Base-by-base conservation (phyloP, 352 stramenopile genomes). In the Pythium sukuiense region DNA sequence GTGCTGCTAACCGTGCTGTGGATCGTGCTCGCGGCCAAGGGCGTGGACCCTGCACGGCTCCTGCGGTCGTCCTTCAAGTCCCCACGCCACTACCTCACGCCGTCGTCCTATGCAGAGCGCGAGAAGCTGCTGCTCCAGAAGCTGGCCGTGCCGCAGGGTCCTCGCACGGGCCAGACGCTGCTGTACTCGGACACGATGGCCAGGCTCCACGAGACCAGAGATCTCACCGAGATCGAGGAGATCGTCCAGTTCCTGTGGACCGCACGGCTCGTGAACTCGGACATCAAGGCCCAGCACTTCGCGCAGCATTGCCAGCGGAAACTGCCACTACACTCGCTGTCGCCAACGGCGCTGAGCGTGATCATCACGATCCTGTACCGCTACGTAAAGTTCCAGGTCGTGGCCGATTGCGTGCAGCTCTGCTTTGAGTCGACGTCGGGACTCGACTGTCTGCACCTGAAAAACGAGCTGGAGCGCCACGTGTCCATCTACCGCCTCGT, bases 281-380 rank as follows among this genome's bases (percentile, higher is more conserved):
- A 83, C 59, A 75, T 87, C 65, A 93, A 93, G 58, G 82, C 85
- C 13, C 77, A 88, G 61, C 85, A 93, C 68, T 91, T 91, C 66
- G 83, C 81, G 13, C 69, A 84, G 41, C 84, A 87, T 39, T 88
- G 74, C 41, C 66, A 60, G 32, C 57, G 67, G 14, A 69, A 74
- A 18, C 50, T 90, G 53, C 73, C 82, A 26, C 64, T 90, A 12
- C 20, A 69, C 8, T 59, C 63, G 46, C 55, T 92, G 20, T 73
- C 71, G 33, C 65, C 75, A 18, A 54, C 58, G 18, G 76, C 81
- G 18, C 55, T 89, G 20, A 79, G 78, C 3, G 76, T 69, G 24
- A 73, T 93, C 54, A 76, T 93, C 55, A 65, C 79, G 46, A 73
- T 76, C 5, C 63, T 93, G 52, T 76, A 90, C 27, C 79, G 76